phyloP scores from a whole-genome alignment of 805 yeast genomes.

The Nakazawaea wyomingensis region DNA sequence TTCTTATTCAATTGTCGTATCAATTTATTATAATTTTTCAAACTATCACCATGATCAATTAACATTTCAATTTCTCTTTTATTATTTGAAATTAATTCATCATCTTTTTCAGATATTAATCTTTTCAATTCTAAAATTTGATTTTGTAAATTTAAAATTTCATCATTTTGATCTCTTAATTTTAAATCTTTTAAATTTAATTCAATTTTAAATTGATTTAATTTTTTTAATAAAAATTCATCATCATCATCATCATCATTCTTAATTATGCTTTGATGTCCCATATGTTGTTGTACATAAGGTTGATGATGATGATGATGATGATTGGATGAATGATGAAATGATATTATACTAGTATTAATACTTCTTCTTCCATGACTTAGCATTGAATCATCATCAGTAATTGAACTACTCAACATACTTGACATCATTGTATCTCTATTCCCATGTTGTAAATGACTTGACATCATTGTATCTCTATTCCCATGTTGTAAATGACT shows the following conservation, averaged over 20 bases:
- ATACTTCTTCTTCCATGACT: not conserved
- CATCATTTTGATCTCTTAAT: too few relatives aligned
- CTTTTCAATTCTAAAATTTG: not conserved
- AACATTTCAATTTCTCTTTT: not conserved
- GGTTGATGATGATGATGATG: not conserved
- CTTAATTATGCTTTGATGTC: not conserved
- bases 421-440: not conserved
- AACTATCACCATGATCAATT: not conserved
- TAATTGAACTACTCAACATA: not conserved
- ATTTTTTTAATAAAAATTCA: too few relatives aligned
- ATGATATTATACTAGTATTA: not conserved
- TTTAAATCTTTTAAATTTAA: too few relatives aligned
- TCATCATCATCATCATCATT: too few relatives aligned
- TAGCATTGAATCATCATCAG: not conserved
- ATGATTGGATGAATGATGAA: not conserved
- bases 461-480: too few relatives aligned
- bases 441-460: too few relatives aligned
- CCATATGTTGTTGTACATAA: not conserved
- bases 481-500: too few relatives aligned
- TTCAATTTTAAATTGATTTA: too few relatives aligned
- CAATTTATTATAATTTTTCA: not conserved
- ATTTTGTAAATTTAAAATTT: too few relatives aligned
- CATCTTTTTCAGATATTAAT: constrained; percentile 1
- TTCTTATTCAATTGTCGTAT: constrained; percentile 1
- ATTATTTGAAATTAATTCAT: not conserved